Percentiles rank a stretch among this genome's conserved stretches.
Conservation (phyloP, 306 rosid species). For the Cercis canadensis region DNA sequence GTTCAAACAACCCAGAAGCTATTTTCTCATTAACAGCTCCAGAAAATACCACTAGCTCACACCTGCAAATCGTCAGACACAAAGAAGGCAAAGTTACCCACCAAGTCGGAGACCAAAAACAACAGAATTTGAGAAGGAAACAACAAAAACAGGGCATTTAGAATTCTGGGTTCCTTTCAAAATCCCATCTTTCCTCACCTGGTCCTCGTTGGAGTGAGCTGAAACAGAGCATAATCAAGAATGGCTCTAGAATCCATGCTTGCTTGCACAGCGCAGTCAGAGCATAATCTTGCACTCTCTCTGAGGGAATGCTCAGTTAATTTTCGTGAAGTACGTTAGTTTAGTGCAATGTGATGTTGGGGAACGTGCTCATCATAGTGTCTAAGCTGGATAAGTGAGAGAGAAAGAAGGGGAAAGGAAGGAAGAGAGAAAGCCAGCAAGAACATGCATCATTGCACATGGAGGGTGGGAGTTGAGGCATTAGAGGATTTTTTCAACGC, state of each 20-base stretch:
- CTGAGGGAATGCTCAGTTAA: conserved; percentile 14
- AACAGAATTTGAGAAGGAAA: not conserved
- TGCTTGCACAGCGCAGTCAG: conserved; percentile 29
- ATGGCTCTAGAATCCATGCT: conserved; percentile 51
- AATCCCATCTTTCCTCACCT: conserved; percentile 27
- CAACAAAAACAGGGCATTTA: not conserved
- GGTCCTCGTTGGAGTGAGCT: conserved; percentile 65
- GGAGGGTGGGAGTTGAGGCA: conserved; percentile 44
- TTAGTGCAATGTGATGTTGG: conserved; percentile 9
- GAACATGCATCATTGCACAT: conserved; percentile 50
- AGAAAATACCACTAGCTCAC: conserved; percentile 59
- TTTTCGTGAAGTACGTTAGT: conserved; percentile 20
- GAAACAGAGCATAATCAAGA: conserved; percentile 62
- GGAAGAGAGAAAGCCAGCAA: conserved; percentile 36
- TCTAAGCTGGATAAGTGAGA: conserved; percentile 6
- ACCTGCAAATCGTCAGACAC: conserved; percentile 40
- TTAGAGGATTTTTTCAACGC: conserved; percentile 41
- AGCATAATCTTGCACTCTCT: conserved; percentile 14
- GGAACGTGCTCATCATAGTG: conserved; percentile 18
- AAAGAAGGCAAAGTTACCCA: conserved; percentile 4
- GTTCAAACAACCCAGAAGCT: conserved; percentile 72
- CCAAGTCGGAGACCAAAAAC: not conserved
- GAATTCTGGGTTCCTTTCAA: conserved; percentile 15
- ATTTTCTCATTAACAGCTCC: conserved; percentile 56
- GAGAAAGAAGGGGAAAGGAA: not conserved